Evolutionary conservation across 2,329 filamentous ascomycete species (phyloP).

Genomic region (Aaosphaeria pasadenensis): DNA sequence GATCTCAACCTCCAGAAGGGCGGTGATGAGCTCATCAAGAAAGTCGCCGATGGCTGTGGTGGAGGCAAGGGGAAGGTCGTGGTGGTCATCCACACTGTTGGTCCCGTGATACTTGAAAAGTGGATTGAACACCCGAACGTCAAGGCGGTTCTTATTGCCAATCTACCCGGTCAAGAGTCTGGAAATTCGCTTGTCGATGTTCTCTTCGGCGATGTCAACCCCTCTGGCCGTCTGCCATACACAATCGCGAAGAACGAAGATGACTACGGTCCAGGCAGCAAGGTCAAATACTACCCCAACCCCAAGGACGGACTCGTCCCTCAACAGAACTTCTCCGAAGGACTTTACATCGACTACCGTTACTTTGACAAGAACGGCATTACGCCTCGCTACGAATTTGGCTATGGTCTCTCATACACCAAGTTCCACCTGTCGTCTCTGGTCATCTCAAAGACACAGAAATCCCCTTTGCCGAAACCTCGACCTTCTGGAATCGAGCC

Average conservation of each 20-base stretch:
- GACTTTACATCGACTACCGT: constrained; percentile 85
- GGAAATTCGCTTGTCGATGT: constrained; percentile 79
- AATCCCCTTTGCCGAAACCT: constrained; percentile 35
- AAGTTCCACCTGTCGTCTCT: constrained; percentile 61
- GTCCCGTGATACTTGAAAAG: constrained; percentile 73
- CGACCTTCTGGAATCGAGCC: constrained; percentile 35
- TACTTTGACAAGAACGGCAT: constrained; percentile 78
- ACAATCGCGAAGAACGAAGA: constrained; percentile 72
- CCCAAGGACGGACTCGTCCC: constrained; percentile 56
- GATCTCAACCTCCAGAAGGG: constrained; percentile 71
- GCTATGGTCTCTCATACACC: constrained; percentile 81
- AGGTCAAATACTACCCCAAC: constrained; percentile 68
- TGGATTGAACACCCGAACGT: constrained; percentile 78
- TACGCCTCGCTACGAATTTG: constrained; percentile 78
- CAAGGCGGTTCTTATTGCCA: constrained; percentile 77
- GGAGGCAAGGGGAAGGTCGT: constrained; percentile 63
- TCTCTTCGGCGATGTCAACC: constrained; percentile 73
- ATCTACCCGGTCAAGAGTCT: constrained; percentile 83
- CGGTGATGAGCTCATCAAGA: constrained; percentile 71
- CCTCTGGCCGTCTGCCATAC: constrained; percentile 81
- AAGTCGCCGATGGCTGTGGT: constrained; percentile 67
- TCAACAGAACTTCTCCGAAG: constrained; percentile 80
- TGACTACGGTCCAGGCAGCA: constrained; percentile 72
- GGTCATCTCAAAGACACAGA: constrained; percentile 46
- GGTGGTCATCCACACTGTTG: constrained; percentile 85